phyloP scores from a whole-genome alignment of 2,329 filamentous ascomycete species.

The Xylariaceae sp. region DNA sequence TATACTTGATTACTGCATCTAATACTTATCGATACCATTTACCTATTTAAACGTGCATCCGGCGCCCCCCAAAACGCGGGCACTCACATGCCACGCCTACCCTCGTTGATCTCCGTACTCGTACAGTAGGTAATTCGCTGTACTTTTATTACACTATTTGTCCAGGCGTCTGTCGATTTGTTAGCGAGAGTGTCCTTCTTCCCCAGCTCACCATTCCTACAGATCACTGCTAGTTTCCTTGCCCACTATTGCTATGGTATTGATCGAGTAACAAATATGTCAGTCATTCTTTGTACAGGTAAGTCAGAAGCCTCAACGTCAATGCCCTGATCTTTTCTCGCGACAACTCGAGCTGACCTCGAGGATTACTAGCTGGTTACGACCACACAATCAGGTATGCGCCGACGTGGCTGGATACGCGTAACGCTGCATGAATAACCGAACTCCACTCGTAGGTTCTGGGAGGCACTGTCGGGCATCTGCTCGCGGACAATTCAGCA shows the following conservation, averaged over 20 bases:
- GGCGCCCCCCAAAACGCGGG: too few relatives aligned
- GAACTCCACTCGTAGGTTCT: conserved; percentile 52
- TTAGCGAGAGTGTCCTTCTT: not conserved
- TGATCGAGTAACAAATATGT: conserved; percentile 39
- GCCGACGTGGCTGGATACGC: not conserved
- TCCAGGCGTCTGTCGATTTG: conserved; percentile 1
- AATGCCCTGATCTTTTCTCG: not conserved
- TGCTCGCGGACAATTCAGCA: conserved; percentile 98
- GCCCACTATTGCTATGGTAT: conserved; percentile 4
- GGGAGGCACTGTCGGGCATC: conserved; percentile 96
- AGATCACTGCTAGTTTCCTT: not conserved
- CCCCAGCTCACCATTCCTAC: conserved; percentile 4
- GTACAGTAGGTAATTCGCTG: too few relatives aligned
- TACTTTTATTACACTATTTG: not conserved
- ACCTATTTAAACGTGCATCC: too few relatives aligned
- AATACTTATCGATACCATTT: too few relatives aligned
- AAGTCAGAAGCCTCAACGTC: conserved; percentile 19
- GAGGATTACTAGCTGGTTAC: conserved; percentile 46
- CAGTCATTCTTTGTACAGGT: conserved; percentile 60
- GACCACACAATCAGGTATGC: conserved; percentile 57
- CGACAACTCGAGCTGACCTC: conserved; percentile 6
- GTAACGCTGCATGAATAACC: not conserved
- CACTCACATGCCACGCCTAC: too few relatives aligned
- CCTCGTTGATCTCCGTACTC: too few relatives aligned
- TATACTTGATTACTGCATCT: too few relatives aligned